Conservation (phyloP, 352 stramenopile genomes). For the Phytophthora sojae region DNA sequence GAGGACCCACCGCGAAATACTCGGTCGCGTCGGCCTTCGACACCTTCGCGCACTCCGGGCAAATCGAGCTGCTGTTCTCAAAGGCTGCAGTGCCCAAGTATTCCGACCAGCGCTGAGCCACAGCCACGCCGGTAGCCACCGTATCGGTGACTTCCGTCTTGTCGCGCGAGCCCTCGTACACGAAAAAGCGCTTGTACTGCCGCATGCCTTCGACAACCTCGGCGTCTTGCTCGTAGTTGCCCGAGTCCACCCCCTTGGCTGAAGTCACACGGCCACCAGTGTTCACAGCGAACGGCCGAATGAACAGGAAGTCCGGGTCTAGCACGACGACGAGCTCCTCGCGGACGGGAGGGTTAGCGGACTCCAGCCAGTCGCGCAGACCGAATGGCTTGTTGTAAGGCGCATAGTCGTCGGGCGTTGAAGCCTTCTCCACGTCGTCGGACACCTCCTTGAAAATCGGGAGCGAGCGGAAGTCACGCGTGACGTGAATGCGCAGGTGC, state of each 20-base stretch:
- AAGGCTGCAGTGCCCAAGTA: conserved; percentile 46
- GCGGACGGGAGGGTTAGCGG: conserved; percentile 65
- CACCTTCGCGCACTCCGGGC: conserved; percentile 57
- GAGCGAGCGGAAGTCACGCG: conserved; percentile 56
- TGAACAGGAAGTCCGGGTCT: conserved; percentile 80
- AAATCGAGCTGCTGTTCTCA: conserved; percentile 60
- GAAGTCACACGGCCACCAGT: conserved; percentile 61
- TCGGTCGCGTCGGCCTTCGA: conserved; percentile 51
- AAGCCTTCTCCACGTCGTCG: conserved; percentile 26
- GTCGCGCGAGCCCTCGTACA: conserved; percentile 67
- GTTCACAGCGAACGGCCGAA: conserved; percentile 71
- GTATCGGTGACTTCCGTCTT: conserved; percentile 45
- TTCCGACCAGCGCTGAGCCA: conserved; percentile 63
- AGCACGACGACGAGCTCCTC: conserved; percentile 71
- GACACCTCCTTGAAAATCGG: conserved; percentile 37
- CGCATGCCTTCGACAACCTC: conserved; percentile 80
- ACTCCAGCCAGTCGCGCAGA: conserved; percentile 73
- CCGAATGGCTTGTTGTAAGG: conserved; percentile 81
- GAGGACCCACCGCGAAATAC: conserved; percentile 63
- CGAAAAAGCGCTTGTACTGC: conserved; percentile 86
- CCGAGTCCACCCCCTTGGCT: conserved; percentile 58
- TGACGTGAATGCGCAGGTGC: conserved; percentile 64
- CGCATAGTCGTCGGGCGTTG: conserved; percentile 53
- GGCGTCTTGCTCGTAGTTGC: conserved; percentile 60
- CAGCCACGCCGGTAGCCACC: conserved; percentile 50